Conservation (phyloP, 2,329 filamentous ascomycete species). For the Colletotrichum magnum region DNA sequence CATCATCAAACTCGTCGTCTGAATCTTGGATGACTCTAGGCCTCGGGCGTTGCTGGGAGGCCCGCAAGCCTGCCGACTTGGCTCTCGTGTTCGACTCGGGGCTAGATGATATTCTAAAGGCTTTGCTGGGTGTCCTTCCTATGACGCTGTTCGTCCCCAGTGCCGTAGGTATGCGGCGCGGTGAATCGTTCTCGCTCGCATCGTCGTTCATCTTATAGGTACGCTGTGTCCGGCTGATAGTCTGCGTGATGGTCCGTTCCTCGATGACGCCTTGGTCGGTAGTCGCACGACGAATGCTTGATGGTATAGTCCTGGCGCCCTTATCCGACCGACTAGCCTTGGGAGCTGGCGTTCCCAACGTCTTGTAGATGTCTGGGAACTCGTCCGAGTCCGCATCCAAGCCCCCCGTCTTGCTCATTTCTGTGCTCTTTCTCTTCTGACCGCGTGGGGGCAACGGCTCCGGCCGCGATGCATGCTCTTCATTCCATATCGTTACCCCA, state of each 20-base stretch:
- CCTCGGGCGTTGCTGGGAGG: constrained; percentile 35
- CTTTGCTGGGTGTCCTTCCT: constrained; percentile 44
- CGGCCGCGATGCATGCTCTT: constrained; percentile 56
- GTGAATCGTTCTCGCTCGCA: constrained; percentile 21
- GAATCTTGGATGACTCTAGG: constrained; percentile 66
- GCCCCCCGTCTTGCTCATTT: constrained; percentile 54
- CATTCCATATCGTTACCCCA: constrained; percentile 59
- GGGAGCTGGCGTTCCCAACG: constrained; percentile 57
- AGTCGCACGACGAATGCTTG: constrained; percentile 28
- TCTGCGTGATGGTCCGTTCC: constrained; percentile 44
- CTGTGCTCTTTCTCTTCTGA: constrained; percentile 68
- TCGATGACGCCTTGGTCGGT: constrained; percentile 38
- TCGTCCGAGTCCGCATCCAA: constrained; percentile 57
- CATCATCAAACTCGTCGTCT: constrained; percentile 72
- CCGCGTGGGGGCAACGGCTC: constrained; percentile 55
- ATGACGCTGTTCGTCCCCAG: constrained; percentile 19
- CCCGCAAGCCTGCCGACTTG: constrained; percentile 16
- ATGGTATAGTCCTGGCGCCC: constrained; percentile 19
- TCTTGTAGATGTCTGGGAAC: constrained; percentile 69
- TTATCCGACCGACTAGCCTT: constrained; percentile 48
- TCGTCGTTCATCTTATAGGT: constrained; percentile 36
- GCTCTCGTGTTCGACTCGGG: constrained; percentile 39
- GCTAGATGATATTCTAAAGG: constrained; percentile 38
- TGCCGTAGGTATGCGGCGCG: constrained; percentile 23
- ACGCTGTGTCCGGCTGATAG: constrained; percentile 43